Evolutionary conservation across 176 grass and related monocot species (phyloP), one percentile per base, ranked within the genome.

Genomic region (Tillandsia fasciculata): DNA sequence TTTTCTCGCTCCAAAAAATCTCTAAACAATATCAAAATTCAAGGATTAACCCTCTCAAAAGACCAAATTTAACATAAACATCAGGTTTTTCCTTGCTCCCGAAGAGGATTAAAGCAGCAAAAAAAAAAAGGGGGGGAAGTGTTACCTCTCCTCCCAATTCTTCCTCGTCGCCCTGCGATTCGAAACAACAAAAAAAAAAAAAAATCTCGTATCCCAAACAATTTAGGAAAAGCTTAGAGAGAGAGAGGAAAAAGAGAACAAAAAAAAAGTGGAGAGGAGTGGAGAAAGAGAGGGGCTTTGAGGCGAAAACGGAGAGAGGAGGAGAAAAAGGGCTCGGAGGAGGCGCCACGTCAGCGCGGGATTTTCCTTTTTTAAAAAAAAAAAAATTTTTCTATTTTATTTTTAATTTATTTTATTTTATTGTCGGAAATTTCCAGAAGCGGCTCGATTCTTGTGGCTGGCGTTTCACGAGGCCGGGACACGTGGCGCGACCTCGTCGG

Each of bases 261-360:
- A 26, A 33, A 75, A 74, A 47, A 61, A 69, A 64, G 50, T 70
- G 51, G 48, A 52, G 26, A 12, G 54, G 51, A 49, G 53, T 8
- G 17, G 56, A 72, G 26, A 23, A 52, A 53, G 27, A 52, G 53
- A 26, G 24, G 48, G 76, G 67, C 33, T 79, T 42, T 66, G 20
- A 2, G 49, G 56, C 8, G 10, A 29, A 15, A 53, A 65, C 61
- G 2, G 52, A 42, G 65, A 2, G 66, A 52, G 73, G 70, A 49
- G 64, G 64, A 88, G 66, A 81, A 88, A 83, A 88, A 80, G 89
- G 61, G 70, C n/a, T 63, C 11, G 50, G 0, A 0, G 27, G 23
- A 51, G 72, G 80, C 11, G 83, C 90, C 90, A 92, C 86, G 80
- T 92, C 75, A 77, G 90, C 83, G 2, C 15, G 57, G n/a, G 79